Base-by-base conservation (phyloP, 345 rosid genomes). In the Nephelium lappaceum region DNA sequence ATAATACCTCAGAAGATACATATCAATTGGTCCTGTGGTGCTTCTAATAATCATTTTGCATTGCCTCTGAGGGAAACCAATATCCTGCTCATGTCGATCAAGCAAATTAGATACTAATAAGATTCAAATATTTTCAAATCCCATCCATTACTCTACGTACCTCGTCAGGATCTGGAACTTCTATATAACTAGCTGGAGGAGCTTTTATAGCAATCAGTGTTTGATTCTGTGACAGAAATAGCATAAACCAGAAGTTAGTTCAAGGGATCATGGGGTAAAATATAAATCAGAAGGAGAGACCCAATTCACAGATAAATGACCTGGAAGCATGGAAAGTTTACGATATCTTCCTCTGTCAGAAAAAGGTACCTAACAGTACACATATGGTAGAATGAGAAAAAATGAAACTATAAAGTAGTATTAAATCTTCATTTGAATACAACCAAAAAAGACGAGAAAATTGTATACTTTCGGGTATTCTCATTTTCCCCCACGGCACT, bases 111-210 rank as follows among this genome's bases (percentile, higher is more conserved):
- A 68, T n/a, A 60, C 18, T 38, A 31, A 57, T 9, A 58, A 18
- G 66, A 49, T 58, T 36, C 15, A 47, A n/a, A 47, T 68, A 75
- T 74, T 62, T 42, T 60, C 18, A 61, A 45, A 65, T 14, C 69
- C 55, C 71, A 71, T 15, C 42, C 19, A 70, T 42, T 16, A 49
- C 38, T 72, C 47, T 53, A 53, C 83, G 66, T 71, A 90, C 95
- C 89, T 88, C 91, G 76, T 90, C 90, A 72, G 95, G 94, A 86
- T 91, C 93, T 70, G 91, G 94, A 82, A 90, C 94, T 84, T 93
- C 93, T 24, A 93, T 83, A 81, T 81, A 87, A 83, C 94, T 86
- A 76, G 89, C 90, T 79, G 77, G 82, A 78, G 95, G 97, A 88
- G 93, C 91, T 87, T 90, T 89, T 61, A 93, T 83, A 61, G 90